Conservation (phyloP, 169 alveolate genomes). For the Plasmodium cynomolgi region DNA sequence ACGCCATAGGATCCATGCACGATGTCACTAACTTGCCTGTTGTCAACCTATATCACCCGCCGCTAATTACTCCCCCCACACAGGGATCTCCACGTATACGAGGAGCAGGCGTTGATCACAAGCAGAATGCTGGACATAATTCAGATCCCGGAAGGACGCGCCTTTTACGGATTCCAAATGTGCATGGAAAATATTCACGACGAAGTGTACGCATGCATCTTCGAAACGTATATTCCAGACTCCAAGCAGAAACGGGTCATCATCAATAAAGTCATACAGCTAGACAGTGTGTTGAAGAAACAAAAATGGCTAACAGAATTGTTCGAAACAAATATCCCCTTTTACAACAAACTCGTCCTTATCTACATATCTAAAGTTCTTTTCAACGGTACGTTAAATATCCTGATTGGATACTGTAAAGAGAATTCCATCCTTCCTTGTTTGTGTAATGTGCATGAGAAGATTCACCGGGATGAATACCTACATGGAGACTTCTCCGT, state of each 20-base stretch:
- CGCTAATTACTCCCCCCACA: background rate
- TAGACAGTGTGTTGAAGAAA: slow-evolving; percentile 76
- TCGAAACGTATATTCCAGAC: slow-evolving; percentile 60
- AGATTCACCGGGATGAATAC: slow-evolving; percentile 82
- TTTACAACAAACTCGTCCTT: slow-evolving; percentile 47
- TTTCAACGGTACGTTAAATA: slow-evolving; percentile 68
- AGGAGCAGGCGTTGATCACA: slow-evolving; percentile 79
- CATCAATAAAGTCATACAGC: slow-evolving; percentile 69
- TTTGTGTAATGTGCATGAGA: slow-evolving; percentile 78
- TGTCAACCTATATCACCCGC: background rate
- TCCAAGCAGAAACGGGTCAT: slow-evolving; percentile 39
- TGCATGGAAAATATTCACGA: slow-evolving; percentile 95
- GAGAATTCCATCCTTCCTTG: slow-evolving; percentile 56
- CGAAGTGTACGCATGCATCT: slow-evolving; percentile 88
- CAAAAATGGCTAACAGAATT: slow-evolving; percentile 61
- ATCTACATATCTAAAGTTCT: slow-evolving; percentile 59
- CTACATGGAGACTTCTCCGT: slow-evolving; percentile 81
- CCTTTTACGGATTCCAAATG: slow-evolving; percentile 94
- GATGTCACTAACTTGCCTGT: background rate
- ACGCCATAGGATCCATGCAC: background rate
- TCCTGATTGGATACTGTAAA: slow-evolving; percentile 47
- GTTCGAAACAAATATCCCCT: slow-evolving; percentile 60
- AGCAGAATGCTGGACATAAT: slow-evolving; percentile 90
- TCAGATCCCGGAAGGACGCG: slow-evolving; percentile 95
- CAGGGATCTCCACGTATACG: slow-evolving; percentile 53